Percentiles rank a stretch among this genome's conserved stretches.
Conservation (phyloP, 1,284 basidiomycete genomes). For the Naganishia cerealis region DNA sequence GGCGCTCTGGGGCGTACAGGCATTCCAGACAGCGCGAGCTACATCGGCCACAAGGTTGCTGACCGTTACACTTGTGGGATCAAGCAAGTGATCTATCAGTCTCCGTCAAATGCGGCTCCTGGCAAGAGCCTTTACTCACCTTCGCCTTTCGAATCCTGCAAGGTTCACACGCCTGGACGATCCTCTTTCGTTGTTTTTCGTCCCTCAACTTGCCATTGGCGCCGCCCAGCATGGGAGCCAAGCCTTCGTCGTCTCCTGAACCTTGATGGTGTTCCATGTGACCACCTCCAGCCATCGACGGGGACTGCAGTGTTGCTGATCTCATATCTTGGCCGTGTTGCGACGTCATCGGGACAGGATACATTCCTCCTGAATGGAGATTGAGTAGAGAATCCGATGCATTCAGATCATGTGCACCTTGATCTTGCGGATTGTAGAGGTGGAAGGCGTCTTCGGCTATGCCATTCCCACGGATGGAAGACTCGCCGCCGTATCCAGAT, state of each 20-base stretch:
- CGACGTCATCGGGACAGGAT: constrained; percentile 14
- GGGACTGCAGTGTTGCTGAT: constrained; percentile 23
- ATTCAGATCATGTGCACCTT: constrained; percentile 22
- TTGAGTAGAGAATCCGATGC: constrained; percentile 28
- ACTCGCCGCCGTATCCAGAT: constrained; percentile 24
- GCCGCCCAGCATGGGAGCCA: constrained; percentile 27
- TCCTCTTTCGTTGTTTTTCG: constrained; percentile 35
- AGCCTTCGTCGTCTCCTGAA: constrained; percentile 12
- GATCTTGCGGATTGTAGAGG: constrained; percentile 26
- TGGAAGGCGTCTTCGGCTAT: constrained; percentile 19
- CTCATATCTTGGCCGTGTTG: constrained; percentile 21
- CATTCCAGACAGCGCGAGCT: constrained; percentile 25
- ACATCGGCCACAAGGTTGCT: constrained; percentile 33
- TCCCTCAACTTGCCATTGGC: constrained; percentile 32
- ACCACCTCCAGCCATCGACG: constrained; percentile 9
- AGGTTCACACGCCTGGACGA: constrained; percentile 35
- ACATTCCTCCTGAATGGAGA: constrained; percentile 23
- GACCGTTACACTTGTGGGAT: constrained; percentile 33
- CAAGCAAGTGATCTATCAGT: neutral
- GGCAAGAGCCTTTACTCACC: constrained; percentile 19
- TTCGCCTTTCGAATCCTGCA: constrained; percentile 34
- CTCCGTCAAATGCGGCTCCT: neutral
- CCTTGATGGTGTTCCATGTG: constrained; percentile 21
- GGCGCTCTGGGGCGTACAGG: constrained; percentile 30
- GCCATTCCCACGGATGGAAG: constrained; percentile 24